Base-by-base conservation (phyloP, 139 green algal species). In the Picochlorum sp. region DNA sequence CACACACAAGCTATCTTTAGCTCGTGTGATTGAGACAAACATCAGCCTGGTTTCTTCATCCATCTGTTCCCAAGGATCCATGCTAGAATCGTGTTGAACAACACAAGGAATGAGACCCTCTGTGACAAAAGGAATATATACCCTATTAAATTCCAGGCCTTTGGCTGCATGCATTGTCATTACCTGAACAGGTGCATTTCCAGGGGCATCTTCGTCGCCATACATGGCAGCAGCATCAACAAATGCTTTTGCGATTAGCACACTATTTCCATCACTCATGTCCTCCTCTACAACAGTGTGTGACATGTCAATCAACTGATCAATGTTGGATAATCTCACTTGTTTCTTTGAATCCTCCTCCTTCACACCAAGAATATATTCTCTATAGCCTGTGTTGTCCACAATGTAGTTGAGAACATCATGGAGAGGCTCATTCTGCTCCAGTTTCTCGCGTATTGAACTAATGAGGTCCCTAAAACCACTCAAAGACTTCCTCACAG, bases 81-180 rank as follows among this genome's bases (percentile, higher is more conserved):
- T 41, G 34, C 34, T 41, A 7, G 34, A 41, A 9, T 41, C 34
- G 14, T 41, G 34, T 41, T 41, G 34, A 0, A 41, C 34, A 41
- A 41, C 34, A 41, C 34, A 21, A 4, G 69, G 69, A 6, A 72
- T 9, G 10, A 24, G 7, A 45, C 44, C 51, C 11, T 76, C 62
- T 32, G 50, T 51, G 41, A 44, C 72, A 37, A 63, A 63, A 28
- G 73, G 60, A 10, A 88, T 66, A 44, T 84, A 84, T 1, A 86
- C 78, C 2, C 49, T 54, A 13, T 75, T 46, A 34, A 82, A 89
- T 68, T 89, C 82, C 13, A 87, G 74, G 10, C 82, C 82, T 51
- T 89, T 89, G 28, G 80, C 69, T 1, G 68, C 68, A 67, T 89
- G 82, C 47, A 89, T 57, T 2, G 82, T 86, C 71, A 80, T 79